Conservation (phyloP, 2,329 filamentous ascomycete species). For the Neonectria magnoliae region DNA sequence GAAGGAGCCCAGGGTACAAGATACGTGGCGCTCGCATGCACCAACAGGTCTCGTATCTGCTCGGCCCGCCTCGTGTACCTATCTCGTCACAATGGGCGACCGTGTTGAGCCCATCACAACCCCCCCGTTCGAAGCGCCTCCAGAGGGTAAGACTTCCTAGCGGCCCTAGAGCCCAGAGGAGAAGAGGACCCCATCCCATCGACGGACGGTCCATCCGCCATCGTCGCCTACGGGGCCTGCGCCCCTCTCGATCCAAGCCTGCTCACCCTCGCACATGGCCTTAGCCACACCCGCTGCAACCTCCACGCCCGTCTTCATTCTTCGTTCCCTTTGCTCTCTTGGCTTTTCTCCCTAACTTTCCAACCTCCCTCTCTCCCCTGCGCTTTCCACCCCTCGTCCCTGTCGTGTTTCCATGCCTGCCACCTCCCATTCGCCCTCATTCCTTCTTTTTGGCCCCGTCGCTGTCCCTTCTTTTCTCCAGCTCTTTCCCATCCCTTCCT, state of each 20-base stretch:
- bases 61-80: constrained; percentile 27
- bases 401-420: constrained; percentile 48
- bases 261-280: constrained; percentile 21
- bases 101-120: constrained; percentile 24
- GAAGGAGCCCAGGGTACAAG: constrained; percentile 20
- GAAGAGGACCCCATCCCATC: neutral
- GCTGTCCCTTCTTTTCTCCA: constrained; percentile 45
- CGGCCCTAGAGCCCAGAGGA: neutral
- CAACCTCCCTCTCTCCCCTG: constrained; percentile 33
- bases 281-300: constrained; percentile 19
- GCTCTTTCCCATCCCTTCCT: constrained; percentile 42
- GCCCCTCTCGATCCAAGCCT: constrained; percentile 17
- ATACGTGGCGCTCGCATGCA: neutral
- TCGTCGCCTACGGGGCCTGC: constrained; percentile 9
- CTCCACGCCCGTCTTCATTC: constrained; percentile 28
- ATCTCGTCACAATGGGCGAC: constrained; percentile 24
- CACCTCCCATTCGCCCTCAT: constrained; percentile 46
- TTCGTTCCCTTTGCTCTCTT: constrained; percentile 29
- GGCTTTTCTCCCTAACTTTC: constrained; percentile 31
- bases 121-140: constrained; percentile 9
- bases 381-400: constrained; percentile 34
- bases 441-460: constrained; percentile 44
- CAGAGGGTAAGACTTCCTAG: neutral
- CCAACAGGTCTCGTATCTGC: constrained; percentile 24
- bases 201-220: constrained; percentile 2